Evolutionary conservation across 2,329 filamentous ascomycete genomes (phyloP).

Genomic region (Diaporthe sp.): DNA sequence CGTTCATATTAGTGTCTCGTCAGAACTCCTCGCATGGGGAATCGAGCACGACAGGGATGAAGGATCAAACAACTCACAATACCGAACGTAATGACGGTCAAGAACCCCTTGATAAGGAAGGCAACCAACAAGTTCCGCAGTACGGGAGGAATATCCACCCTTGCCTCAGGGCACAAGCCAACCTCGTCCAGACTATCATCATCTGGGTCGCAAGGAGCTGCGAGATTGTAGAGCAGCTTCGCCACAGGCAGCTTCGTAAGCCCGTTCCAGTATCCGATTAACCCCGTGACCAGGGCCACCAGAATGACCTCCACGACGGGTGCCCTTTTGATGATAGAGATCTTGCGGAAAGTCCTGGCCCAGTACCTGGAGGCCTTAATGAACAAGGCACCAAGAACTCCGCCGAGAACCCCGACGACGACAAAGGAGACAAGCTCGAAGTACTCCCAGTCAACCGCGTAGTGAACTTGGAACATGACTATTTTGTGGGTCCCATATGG

Average conservation of each 20-base stretch:
- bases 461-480: conserved; percentile 95
- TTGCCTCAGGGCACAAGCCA: conserved; percentile 81
- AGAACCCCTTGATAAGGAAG: conserved; percentile 88
- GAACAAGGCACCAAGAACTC: conserved; percentile 88
- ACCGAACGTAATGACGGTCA: conserved; percentile 93
- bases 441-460: conserved; percentile 90
- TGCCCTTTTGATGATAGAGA: conserved; percentile 83
- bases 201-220: conserved; percentile 85
- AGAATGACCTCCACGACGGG: conserved; percentile 90
- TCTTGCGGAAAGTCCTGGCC: conserved; percentile 89
- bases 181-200: conserved; percentile 73
- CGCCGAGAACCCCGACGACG: conserved; percentile 87
- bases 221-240: conserved; percentile 90
- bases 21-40: background rate
- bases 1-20: background rate
- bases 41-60: background rate
- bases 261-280: conserved; percentile 93
- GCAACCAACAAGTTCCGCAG: conserved; percentile 80
- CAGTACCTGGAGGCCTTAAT: conserved; percentile 95
- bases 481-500: conserved; percentile 98
- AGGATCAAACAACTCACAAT: conserved; percentile 67
- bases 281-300: conserved; percentile 86
- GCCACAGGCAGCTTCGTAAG: conserved; percentile 92
- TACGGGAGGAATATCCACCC: conserved; percentile 84
- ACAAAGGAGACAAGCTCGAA: conserved; percentile 92